Evolutionary conservation across 371 early-diverging fungal species (phyloP), one percentile per base, ranked within the genome.

Genomic region (Apophysomyces ossiformis): DNA sequence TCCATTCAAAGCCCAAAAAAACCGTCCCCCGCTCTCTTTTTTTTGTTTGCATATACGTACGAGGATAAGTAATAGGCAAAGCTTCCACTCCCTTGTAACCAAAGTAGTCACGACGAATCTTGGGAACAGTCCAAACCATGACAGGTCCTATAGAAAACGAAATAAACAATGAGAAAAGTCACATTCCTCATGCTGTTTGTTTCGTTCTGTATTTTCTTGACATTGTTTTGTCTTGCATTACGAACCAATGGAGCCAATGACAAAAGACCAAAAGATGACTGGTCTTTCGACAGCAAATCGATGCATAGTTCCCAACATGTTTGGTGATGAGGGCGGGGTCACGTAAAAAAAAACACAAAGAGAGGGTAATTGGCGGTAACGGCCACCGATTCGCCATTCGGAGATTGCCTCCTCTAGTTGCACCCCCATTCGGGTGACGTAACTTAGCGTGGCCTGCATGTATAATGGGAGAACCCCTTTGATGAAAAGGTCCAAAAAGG

Each of bases 41-140:
- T 41, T 9, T 38, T 7, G n/a, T 50, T 36, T 58, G 37, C 47
- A 37, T 56, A 12, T 61, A 73, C 81, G 1, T 77, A 82, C 82
- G 66, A 70, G 82, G 82, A 67, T 82, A 82, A 47, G 79, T 79
- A 26, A 79, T 43, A 47, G 82, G 82, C 57, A 82, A 74, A 37
- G 64, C 63, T 54, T 69, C 76, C 50, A 75, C 64, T 35, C 79
- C 78, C 73, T 82, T 77, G 75, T 71, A 82, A 13, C 82, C 82
- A 66, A 82, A 77, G 63, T 76, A 82, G 45, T 82, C 72, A 64
- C 82, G 82, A 67, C 82, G 77, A 35, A 79, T 65, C 61, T 67
- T 70, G 57, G 82, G 82, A 16, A 82, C 82, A 57, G 79, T 79
- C 69, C 69, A 76, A 9, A 82, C 82, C 79, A 82, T 75, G 54